phyloP scores from a whole-genome alignment of 495 filamentous ascomycete species.

The Ascobolus immersus region DNA sequence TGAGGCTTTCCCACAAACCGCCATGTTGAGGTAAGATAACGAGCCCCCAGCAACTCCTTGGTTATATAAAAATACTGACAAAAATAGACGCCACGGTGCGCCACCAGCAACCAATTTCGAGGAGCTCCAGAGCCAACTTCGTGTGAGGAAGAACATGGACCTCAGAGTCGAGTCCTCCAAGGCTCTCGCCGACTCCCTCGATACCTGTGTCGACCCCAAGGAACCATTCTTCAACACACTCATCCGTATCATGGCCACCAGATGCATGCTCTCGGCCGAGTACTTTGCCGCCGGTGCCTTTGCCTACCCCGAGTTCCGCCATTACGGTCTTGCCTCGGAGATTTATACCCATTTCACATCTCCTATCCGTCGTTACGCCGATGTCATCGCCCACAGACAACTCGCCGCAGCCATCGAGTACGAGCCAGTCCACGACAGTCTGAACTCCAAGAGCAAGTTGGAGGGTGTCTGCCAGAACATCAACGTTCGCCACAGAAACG shows the following conservation, averaged over 20 bases:
- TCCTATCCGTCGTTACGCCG: slow-evolving; percentile 87
- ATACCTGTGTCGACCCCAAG: slow-evolving; percentile 50
- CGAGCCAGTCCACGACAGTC: slow-evolving; percentile 50
- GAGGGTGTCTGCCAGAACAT: slow-evolving; percentile 93
- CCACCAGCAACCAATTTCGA: slow-evolving; percentile 92
- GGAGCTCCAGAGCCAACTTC: slow-evolving; percentile 66
- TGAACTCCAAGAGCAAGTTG: slow-evolving; percentile 52
- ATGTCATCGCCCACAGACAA: slow-evolving; percentile 79
- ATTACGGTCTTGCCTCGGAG: slow-evolving; percentile 82
- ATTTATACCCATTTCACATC: slow-evolving; percentile 99
- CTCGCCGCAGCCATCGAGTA: slow-evolving; percentile 86
- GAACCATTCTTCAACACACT: slow-evolving; percentile 98
- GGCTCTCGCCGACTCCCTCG: slow-evolving; percentile 72
- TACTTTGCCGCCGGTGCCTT: slow-evolving; percentile 91
- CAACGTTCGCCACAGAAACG: slow-evolving; percentile 89
- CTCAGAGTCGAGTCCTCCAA: slow-evolving; percentile 63
- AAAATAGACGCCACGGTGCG: slow-evolving; percentile 50
- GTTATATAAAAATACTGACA: neutral
- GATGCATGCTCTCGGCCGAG: slow-evolving; percentile 97
- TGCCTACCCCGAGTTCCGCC: slow-evolving; percentile 75
- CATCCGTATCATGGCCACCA: slow-evolving; percentile 82
- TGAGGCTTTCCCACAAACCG: slow-evolving; percentile 76
- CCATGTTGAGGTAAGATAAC: slow-evolving; percentile 31
- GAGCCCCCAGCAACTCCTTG: neutral
- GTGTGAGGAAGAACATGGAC: slow-evolving; percentile 53